Conservation (phyloP, 768 basidiomycete genomes). For the Hericium erinaceus region DNA sequence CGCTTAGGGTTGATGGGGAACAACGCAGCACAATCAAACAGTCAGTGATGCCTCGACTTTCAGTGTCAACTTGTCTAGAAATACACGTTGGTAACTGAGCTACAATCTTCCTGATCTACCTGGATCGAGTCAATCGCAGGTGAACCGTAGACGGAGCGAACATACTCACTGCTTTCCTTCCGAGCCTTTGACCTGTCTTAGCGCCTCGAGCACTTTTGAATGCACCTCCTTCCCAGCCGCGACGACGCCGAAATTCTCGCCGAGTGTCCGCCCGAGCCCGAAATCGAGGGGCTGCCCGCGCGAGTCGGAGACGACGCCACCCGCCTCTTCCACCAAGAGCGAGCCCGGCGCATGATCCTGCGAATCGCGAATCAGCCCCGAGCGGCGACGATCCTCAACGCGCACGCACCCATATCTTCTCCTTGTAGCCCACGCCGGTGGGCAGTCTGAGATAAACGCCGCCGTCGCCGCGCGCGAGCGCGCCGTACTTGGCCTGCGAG, state of each 20-base stretch:
- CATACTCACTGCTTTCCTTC: neutral
- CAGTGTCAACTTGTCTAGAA: too few relatives aligned
- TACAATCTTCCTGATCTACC: too few relatives aligned
- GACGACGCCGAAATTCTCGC: slow-evolving; percentile 81
- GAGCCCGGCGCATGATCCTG: slow-evolving; percentile 89
- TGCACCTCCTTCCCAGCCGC: slow-evolving; percentile 73
- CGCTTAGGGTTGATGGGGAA: too few relatives aligned
- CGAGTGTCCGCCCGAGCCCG: slow-evolving; percentile 76
- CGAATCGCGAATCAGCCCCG: neutral
- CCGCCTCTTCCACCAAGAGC: slow-evolving; percentile 80
- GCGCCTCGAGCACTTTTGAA: slow-evolving; percentile 57
- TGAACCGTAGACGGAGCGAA: neutral
- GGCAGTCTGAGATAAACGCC: slow-evolving; percentile 77
- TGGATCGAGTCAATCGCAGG: too few relatives aligned
- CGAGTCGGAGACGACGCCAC: slow-evolving; percentile 82
- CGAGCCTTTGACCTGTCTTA: slow-evolving; percentile 42
- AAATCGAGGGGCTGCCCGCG: slow-evolving; percentile 75
- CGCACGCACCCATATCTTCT: slow-evolving; percentile 87
- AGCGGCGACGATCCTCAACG: too few relatives aligned
- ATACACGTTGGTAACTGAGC: too few relatives aligned
- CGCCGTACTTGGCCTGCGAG: slow-evolving; percentile 91
- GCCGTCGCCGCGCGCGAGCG: slow-evolving; percentile 69
- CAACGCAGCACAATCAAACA: too few relatives aligned
- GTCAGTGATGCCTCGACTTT: too few relatives aligned
- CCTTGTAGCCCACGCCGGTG: slow-evolving; percentile 65